Evolutionary conservation across 2,329 filamentous ascomycete species (phyloP).

Genomic region (Pleurostoma richardsiae): DNA sequence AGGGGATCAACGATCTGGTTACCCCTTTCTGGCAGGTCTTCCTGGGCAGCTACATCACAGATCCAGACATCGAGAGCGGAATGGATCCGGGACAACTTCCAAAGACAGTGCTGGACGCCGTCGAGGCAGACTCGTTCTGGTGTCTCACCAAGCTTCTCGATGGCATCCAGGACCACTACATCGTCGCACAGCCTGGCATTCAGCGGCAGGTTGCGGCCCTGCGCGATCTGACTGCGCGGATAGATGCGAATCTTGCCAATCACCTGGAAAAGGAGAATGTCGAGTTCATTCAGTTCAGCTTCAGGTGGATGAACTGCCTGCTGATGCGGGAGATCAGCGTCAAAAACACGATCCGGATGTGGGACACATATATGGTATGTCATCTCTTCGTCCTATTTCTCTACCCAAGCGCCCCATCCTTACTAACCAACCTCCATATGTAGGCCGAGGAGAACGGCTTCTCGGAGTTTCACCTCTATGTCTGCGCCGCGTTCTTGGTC

Average conservation of each 20-base stretch:
- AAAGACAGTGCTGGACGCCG: conserved; percentile 84
- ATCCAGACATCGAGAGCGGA: conserved; percentile 82
- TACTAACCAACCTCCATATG: conserved; percentile 3
- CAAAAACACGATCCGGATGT: conserved; percentile 96
- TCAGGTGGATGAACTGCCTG: conserved; percentile 99
- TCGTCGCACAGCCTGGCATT: conserved; percentile 94
- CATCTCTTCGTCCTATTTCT: background rate
- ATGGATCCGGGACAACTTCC: conserved; percentile 97
- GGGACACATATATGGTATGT: conserved; percentile 95
- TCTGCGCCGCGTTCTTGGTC: conserved; percentile 94
- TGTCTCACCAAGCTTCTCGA: conserved; percentile 97
- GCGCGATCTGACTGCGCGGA: conserved; percentile 83
- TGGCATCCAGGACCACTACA: conserved; percentile 98
- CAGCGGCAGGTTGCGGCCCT: conserved; percentile 87
- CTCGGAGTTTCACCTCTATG: conserved; percentile 96
- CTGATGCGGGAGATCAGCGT: conserved; percentile 97
- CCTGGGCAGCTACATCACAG: conserved; percentile 89
- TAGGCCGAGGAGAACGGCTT: conserved; percentile 98
- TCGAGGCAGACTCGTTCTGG: conserved; percentile 98
- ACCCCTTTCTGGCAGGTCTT: conserved; percentile 99
- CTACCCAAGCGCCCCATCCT: background rate
- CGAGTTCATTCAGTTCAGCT: conserved; percentile 99
- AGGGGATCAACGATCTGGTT: conserved; percentile 97
- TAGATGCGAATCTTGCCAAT: conserved; percentile 77
- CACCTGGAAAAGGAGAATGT: conserved; percentile 88